Base-by-base conservation (phyloP, 2,329 filamentous ascomycete genomes). In the Mycosphaerella sp. region DNA sequence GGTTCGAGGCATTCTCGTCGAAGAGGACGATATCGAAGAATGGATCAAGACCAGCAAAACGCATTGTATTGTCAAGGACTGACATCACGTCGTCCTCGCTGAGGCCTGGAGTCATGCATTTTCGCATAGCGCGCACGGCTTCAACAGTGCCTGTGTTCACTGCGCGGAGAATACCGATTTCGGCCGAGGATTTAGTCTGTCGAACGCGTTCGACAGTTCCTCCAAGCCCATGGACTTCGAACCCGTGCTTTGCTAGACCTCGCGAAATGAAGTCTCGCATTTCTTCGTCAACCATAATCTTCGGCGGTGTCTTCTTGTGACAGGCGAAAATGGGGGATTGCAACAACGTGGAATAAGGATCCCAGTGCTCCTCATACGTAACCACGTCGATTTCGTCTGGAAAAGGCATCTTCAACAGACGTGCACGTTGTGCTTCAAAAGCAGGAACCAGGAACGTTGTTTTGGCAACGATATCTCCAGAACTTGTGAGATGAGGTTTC, bases 11-110 rank as follows among this genome's bases (percentile, higher is more conserved):
- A 44, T 78, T 71, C 55, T 77, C 74, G 41, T 78, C 80, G 49
- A 84, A 84, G 3, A 83, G 71, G 0, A 84, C 81, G 53, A 84
- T 80, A 60, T 84, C 75, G 63, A 84, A 84, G 65, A 84, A 83
- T 0, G 77, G 73, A 13, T 75, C 68, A 58, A 84, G 72, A 0
- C 79, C 77, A 3, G 76, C 70, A 1, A 77, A 76, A 10, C 74
- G 65, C 55, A 84, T 62, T 0, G 79, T 77, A 27, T 74, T 72
- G 59, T 84, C 75, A 2, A 84, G 70, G 1, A 81, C 76, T 16
- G 69, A 62, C 7, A 71, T 76, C 1, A 84, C 79, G 32, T 84
- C 69, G 53, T 78, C 74, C 56, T 84, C 81, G 0, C 75, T 82
- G 44, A 84, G 66, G 0, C 75, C 79, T 1, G 73, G 70, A 14